Evolutionary conservation across 495 filamentous ascomycete genomes (phyloP).

Genomic region (Talaromyces borbonicus): DNA sequence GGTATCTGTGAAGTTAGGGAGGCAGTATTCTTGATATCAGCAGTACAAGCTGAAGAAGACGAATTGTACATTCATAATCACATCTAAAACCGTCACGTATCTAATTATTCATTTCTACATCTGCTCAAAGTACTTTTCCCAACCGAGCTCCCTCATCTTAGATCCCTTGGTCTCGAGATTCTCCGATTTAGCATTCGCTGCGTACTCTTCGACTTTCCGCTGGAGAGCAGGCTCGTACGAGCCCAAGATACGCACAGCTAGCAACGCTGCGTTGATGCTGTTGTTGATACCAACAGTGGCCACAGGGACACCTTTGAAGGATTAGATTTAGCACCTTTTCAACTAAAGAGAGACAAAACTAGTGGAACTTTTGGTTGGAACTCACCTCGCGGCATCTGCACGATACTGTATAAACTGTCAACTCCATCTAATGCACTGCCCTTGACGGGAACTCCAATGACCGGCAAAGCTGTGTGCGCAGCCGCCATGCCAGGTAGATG

Average conservation of each 20-base stretch:
- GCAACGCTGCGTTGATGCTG: conserved; percentile 79
- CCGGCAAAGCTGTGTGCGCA: conserved; percentile 75
- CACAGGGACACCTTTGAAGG: conserved; percentile 72
- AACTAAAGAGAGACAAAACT: too few species aligned
- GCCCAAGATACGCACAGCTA: conserved; percentile 80
- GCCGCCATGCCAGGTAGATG: conserved; percentile 90
- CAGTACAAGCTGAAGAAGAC: too few species aligned
- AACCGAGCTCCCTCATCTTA: conserved; percentile 48
- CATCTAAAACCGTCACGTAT: too few species aligned
- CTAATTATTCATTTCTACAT: conserved; percentile 36
- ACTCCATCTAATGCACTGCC: conserved; percentile 78
- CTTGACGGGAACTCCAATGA: conserved; percentile 88
- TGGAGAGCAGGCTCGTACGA: conserved; percentile 47
- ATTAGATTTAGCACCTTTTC: too few species aligned
- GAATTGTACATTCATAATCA: too few species aligned
- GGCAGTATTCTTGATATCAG: too few species aligned
- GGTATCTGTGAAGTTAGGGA: background rate
- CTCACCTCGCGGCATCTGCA: conserved; percentile 76
- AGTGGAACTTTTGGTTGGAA: too few species aligned
- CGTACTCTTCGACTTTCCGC: conserved; percentile 57
- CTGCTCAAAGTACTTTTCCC: conserved; percentile 57
- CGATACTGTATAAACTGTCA: conserved; percentile 82
- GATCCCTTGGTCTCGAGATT: conserved; percentile 46
- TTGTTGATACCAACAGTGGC: conserved; percentile 92
- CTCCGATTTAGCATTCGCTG: conserved; percentile 56